phyloP scores from a whole-genome alignment of 176 grass and related monocot species.

The Neostapfia colusana region DNA sequence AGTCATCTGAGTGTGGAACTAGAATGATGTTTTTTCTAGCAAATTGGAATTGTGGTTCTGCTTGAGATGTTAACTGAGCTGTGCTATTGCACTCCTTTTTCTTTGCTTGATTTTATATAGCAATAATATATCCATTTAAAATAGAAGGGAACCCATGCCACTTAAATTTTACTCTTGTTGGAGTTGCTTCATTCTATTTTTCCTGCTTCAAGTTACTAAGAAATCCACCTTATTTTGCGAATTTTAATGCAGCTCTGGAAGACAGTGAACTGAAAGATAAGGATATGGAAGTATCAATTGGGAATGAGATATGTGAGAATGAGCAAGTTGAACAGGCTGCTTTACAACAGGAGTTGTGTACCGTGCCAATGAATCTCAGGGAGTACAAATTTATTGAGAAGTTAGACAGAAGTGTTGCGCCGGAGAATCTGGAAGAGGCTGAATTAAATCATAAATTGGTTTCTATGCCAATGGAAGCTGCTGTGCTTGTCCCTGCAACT shows the following conservation, averaged over 20 bases:
- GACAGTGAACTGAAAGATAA: constrained; percentile 39
- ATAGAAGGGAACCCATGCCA: constrained; percentile 8
- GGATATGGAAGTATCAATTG: constrained; percentile 47
- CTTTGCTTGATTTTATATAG: constrained; percentile 32
- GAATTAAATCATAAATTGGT: constrained; percentile 9
- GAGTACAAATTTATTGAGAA: constrained; percentile 42
- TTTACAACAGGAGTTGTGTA: constrained; percentile 26
- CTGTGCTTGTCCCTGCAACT: background rate
- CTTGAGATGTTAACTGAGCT: constrained; percentile 7
- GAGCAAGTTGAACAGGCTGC: constrained; percentile 34
- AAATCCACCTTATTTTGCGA: constrained; percentile 35
- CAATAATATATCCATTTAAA: background rate
- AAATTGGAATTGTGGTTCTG: background rate
- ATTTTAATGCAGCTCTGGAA: constrained; percentile 51
- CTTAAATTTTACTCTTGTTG: constrained; percentile 16
- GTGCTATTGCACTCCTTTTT: background rate
- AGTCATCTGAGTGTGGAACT: constrained; percentile 2
- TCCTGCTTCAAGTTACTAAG: constrained; percentile 27
- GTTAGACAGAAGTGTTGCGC: constrained; percentile 27
- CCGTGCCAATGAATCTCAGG: background rate
- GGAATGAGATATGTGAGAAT: constrained; percentile 55
- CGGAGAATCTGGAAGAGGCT: constrained; percentile 24
- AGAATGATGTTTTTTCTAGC: background rate
- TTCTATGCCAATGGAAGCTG: constrained; percentile 16
- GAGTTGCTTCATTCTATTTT: constrained; percentile 22